Evolutionary conservation across 345 rosid species (phyloP).

Genomic region (Eucalyptus polybractea): DNA sequence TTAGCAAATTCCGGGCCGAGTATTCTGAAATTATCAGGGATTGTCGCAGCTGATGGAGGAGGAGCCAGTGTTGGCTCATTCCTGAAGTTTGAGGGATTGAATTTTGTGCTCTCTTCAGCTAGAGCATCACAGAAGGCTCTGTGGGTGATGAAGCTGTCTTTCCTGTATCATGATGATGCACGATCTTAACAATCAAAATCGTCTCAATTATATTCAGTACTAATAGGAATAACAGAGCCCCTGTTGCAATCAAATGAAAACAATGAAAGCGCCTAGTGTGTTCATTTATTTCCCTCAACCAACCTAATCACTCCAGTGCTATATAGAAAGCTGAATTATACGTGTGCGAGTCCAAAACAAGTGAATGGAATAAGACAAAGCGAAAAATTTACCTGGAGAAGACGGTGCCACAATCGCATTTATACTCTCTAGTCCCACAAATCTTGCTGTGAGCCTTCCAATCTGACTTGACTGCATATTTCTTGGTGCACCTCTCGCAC

Average conservation of each 20-base stretch:
- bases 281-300: not conserved
- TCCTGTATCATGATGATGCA: constrained; percentile 8
- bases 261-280: not conserved
- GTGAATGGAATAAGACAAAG: not conserved
- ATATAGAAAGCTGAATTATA: not conserved
- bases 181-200: not conserved
- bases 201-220: not conserved
- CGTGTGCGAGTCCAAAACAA: not conserved
- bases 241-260: not conserved
- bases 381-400: constrained; percentile 22
- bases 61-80: constrained; percentile 8
- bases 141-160: constrained; percentile 46
- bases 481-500: constrained; percentile 40
- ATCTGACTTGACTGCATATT: constrained; percentile 40
- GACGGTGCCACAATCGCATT: constrained; percentile 36
- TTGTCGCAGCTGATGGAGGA: not conserved
- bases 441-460: constrained; percentile 45
- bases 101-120: constrained; percentile 34
- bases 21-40: not conserved
- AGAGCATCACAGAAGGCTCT: constrained; percentile 49
- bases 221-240: not conserved
- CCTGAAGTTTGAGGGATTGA: not conserved
- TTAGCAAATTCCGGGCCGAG: not conserved
- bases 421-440: constrained; percentile 37
- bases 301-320: not conserved